Percentiles rank a stretch among this genome's conserved stretches.
Conservation (phyloP, 1,284 basidiomycete genomes). For the Cutaneotrichosporon mucoides region DNA sequence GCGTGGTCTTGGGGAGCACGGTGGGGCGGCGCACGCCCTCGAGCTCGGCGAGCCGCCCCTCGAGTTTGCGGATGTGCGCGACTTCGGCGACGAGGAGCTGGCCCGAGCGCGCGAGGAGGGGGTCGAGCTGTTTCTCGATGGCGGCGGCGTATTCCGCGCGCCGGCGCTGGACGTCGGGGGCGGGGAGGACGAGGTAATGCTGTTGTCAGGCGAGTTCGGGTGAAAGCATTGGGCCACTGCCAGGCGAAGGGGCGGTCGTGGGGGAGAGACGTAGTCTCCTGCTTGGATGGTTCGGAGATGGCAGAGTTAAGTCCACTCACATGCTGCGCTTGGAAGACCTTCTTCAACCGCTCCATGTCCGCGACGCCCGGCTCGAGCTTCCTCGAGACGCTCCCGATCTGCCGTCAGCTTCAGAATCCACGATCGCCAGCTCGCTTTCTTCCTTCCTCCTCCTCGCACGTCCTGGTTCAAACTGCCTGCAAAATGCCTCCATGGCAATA, state of each 20-base stretch:
- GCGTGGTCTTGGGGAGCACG: not conserved
- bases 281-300: too few relatives aligned
- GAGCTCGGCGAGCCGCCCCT: constrained; percentile 24
- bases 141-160: constrained; percentile 36
- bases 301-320: constrained; percentile 22
- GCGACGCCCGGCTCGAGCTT: constrained; percentile 34
- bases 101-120: constrained; percentile 38
- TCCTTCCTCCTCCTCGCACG: too few relatives aligned
- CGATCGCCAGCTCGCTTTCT: too few relatives aligned
- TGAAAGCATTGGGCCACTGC: not conserved
- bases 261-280: too few relatives aligned
- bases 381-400: constrained; percentile 21
- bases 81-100: constrained; percentile 25
- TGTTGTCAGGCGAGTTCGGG: constrained; percentile 10
- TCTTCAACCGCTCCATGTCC: constrained; percentile 42
- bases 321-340: constrained; percentile 40
- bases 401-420: not conserved
- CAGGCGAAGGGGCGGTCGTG: too few relatives aligned
- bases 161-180: constrained; percentile 35
- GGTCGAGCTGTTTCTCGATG: constrained; percentile 44
- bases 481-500: too few relatives aligned
- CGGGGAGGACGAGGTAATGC: constrained; percentile 46
- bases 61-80: constrained; percentile 27
- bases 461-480: too few relatives aligned
- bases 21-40: not conserved